Evolutionary conservation across 768 basidiomycete genomes (phyloP).

Genomic region (Pulveroboletus sp.): DNA sequence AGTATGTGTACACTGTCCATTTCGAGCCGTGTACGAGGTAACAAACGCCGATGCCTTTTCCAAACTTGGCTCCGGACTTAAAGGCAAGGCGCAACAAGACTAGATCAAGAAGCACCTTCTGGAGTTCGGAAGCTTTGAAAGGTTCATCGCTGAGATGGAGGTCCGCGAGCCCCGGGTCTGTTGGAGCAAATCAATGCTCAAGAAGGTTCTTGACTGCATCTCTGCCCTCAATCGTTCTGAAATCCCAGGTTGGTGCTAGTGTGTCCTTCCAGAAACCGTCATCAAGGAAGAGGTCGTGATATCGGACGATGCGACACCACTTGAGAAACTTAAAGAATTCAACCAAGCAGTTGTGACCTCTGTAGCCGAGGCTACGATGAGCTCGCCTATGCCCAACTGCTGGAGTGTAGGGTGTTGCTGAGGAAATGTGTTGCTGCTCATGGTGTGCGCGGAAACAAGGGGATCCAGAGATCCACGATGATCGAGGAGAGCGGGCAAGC

Average conservation of each 20-base stretch:
- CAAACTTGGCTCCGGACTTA: slow-evolving; percentile 49
- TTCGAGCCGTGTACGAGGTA: slow-evolving; percentile 39
- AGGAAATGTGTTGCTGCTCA: slow-evolving; percentile 19
- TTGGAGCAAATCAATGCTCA: slow-evolving; percentile 34
- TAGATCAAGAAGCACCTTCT: slow-evolving; percentile 50
- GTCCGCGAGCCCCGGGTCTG: slow-evolving; percentile 15
- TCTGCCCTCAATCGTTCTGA: slow-evolving; percentile 46
- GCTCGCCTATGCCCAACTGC: slow-evolving; percentile 22
- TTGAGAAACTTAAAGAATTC: slow-evolving; percentile 19
- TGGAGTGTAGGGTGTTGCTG: slow-evolving; percentile 30
- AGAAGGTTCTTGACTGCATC: slow-evolving; percentile 39
- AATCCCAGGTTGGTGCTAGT: slow-evolving; percentile 53
- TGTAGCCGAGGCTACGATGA: slow-evolving; percentile 12
- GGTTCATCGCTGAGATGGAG: slow-evolving; percentile 19
- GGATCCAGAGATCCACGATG: no score
- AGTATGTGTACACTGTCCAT: slow-evolving; percentile 62
- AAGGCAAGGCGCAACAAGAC: slow-evolving; percentile 57
- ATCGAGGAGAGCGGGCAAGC: no score
- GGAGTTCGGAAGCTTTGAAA: slow-evolving; percentile 32
- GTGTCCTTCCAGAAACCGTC: slow-evolving; percentile 51
- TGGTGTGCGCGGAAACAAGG: not conserved
- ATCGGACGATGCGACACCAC: slow-evolving; percentile 17
- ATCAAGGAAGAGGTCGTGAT: slow-evolving; percentile 27
- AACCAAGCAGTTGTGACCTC: slow-evolving; percentile 27
- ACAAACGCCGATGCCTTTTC: slow-evolving; percentile 50